These are phyloP conservation scores for Furcasterigmium sp. DNA, from an alignment of 2,329 filamentous ascomycete genomes.

Conservation along the genomic window DNA sequence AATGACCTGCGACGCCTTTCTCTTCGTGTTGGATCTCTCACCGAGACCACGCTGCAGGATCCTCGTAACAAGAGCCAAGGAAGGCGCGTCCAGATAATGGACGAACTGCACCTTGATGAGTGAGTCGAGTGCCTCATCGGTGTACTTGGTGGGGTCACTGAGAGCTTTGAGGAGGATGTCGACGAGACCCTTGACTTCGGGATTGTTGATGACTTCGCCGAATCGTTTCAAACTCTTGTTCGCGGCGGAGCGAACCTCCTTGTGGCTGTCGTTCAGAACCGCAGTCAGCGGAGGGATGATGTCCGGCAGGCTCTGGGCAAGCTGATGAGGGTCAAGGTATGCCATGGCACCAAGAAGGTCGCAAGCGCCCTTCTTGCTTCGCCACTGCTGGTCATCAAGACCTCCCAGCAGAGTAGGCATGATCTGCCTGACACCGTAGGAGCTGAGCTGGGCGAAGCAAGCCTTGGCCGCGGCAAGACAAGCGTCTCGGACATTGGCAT, in stretches of 20 bases:
- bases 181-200: constrained; percentile 90
- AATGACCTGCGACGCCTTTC: constrained; percentile 95
- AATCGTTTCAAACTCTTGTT: constrained; percentile 97
- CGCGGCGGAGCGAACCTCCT: constrained; percentile 86
- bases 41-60: constrained; percentile 89
- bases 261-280: constrained; percentile 95
- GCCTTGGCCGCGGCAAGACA: constrained; percentile 91
- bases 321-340: constrained; percentile 91
- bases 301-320: constrained; percentile 85
- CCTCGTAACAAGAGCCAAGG: constrained; percentile 87
- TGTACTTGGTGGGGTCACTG: constrained; percentile 95
- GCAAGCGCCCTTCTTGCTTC: constrained; percentile 96
- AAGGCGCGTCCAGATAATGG: constrained; percentile 96
- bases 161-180: constrained; percentile 90
- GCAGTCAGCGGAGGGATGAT: constrained; percentile 95
- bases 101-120: constrained; percentile 98
- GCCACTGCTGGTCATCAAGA: constrained; percentile 92
- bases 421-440: constrained; percentile 92
- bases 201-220: constrained; percentile 96
- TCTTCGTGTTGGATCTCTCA: constrained; percentile 90
- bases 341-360: constrained; percentile 97
- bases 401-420: constrained; percentile 87
- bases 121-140: constrained; percentile 86
- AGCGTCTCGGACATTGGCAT: constrained; percentile 83
- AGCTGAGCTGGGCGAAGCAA: constrained; percentile 89